These are phyloP conservation scores for Drosera capensis DNA, from an alignment of 148 eudicot genomes.

Conservation along the genomic window DNA sequence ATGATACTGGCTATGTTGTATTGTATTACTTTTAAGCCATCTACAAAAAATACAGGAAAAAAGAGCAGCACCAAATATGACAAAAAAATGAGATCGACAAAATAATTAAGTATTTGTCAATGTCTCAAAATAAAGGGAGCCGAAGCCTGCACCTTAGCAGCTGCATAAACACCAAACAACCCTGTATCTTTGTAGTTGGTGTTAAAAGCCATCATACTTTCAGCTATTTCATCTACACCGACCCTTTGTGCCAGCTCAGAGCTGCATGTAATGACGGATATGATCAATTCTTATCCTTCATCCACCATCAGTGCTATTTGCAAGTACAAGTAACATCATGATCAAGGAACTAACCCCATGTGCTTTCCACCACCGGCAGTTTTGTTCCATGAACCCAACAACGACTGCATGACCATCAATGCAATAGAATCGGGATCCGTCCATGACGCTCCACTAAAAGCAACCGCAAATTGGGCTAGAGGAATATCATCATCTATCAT, in stretches of 20 bases:
- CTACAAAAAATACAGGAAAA: no score
- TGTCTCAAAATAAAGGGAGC: not conserved
- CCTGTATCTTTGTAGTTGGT: slow-evolving; percentile 90
- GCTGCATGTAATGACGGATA: slow-evolving; percentile 19
- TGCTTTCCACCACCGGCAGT: slow-evolving; percentile 77
- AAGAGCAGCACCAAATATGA: no score
- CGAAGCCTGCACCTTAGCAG: slow-evolving; percentile 56
- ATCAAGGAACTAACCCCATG: slow-evolving; percentile 45
- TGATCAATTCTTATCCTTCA: slow-evolving; percentile 4
- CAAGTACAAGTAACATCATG: not conserved
- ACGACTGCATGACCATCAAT: slow-evolving; percentile 82
- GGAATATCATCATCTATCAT: slow-evolving; percentile 74
- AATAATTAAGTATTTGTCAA: not conserved
- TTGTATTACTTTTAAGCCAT: no score
- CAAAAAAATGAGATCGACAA: no score
- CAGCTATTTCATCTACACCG: slow-evolving; percentile 69
- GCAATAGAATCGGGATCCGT: slow-evolving; percentile 96
- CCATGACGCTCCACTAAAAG: slow-evolving; percentile 87
- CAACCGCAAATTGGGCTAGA: slow-evolving; percentile 84
- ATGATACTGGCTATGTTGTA: no score
- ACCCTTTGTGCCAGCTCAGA: slow-evolving; percentile 80
- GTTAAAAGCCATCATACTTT: slow-evolving; percentile 90
- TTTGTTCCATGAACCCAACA: slow-evolving; percentile 83
- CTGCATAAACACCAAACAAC: slow-evolving; percentile 83
- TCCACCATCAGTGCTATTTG: no score